Base-by-base conservation (phyloP, 2,329 filamentous ascomycete genomes). In the Ceratocystis huliohia region DNA sequence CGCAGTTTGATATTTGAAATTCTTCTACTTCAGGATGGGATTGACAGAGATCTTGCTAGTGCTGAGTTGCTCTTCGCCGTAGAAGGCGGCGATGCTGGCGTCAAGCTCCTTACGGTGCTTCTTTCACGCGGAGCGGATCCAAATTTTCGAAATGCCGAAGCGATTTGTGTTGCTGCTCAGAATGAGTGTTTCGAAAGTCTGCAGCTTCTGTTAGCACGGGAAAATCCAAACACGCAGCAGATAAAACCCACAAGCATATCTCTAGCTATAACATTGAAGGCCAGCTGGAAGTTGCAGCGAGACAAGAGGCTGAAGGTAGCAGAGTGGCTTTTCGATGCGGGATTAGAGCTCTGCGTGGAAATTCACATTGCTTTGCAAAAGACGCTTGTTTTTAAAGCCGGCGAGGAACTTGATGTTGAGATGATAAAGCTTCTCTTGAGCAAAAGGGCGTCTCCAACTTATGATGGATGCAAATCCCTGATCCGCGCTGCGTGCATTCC, bases 121-220 rank as follows among this genome's bases (percentile, higher is more conserved):
- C 73, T 86, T 3, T 72, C 72, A 0, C 76, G 79, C 41, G 82
- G 83, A 0, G 84, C 83, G 2, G 80, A 81, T 65, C 78, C 81
- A 0, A 80, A 85, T 70, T 80, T 80, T 71, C 80, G 80, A 22
- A 76, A 78, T 8, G 82, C 82, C 1, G 81, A 84, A 65, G 79
- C 81, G 3, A 77, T 85, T 3, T 80, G 82, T 69, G 79, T 81
- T 10, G 81, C 82, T 0, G 79, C 80, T 0, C 75, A 79, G 45
- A 81, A 79, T 67, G 81, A 80, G 0, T 80, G 79, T 67, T 72
- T 82, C 48, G 75, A 74, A 0, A 82, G 76, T 37, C 73, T 85
- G 7, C 77, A 80, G 71, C 71, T 84, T 64, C 75, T 85, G 63
- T 73, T 85, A 5, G 81, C 80, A 0, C 71, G 83, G 15, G 75